These are phyloP conservation scores for Eucalyptus regnans DNA, from an alignment of 345 rosid genomes.

Conservation along the genomic window DNA sequence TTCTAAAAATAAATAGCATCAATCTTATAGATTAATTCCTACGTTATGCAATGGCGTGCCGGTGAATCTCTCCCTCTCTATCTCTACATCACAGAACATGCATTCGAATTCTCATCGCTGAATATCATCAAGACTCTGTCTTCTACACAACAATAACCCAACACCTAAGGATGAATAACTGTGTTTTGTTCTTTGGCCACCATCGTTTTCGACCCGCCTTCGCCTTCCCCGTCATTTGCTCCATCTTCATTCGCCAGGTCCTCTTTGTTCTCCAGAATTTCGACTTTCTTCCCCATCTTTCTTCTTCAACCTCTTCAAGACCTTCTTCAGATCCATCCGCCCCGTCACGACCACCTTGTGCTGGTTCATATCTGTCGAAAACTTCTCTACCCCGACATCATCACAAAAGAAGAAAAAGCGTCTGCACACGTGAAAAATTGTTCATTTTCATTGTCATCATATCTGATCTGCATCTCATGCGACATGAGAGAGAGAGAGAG, in stretches of 20 bases:
- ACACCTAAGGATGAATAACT: background rate
- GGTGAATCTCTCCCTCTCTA: background rate
- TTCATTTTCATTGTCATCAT: background rate
- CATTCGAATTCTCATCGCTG: constrained; percentile 69
- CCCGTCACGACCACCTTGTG: constrained; percentile 53
- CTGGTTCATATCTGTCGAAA: constrained; percentile 47
- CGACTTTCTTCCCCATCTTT: constrained; percentile 47
- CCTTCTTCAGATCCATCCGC: constrained; percentile 35
- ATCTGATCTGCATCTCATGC: background rate
- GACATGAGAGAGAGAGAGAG: background rate
- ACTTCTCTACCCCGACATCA: constrained; percentile 47
- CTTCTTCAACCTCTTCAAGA: constrained; percentile 55
- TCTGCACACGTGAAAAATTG: background rate
- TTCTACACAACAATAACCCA: background rate
- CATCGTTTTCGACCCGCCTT: background rate
- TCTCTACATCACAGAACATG: constrained; percentile 33
- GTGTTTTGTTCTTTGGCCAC: background rate
- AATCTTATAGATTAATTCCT: too few species aligned
- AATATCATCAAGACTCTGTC: constrained; percentile 20
- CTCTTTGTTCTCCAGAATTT: constrained; percentile 1
- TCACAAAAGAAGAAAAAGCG: background rate
- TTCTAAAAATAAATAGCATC: too few species aligned
- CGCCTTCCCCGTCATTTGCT: background rate
- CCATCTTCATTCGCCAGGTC: background rate
- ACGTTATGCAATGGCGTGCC: too few species aligned